These are phyloP conservation scores for Berkeleyomyces rouxiae DNA, from an alignment of 2,329 filamentous ascomycete species.

Conservation along the genomic window DNA sequence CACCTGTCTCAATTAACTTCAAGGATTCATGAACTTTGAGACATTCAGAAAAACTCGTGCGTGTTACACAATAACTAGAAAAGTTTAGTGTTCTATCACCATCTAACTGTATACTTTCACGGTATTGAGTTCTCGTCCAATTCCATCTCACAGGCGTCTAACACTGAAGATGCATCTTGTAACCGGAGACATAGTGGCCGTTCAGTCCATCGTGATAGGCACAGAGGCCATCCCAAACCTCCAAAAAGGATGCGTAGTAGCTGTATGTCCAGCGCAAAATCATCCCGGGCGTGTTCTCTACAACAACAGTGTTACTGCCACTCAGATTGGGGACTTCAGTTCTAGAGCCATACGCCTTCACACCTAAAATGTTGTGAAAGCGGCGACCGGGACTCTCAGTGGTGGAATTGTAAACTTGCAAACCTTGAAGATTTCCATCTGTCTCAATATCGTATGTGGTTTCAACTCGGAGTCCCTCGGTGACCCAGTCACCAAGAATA, in stretches of 20 bases:
- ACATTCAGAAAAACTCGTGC: no score
- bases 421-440: neutral
- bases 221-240: neutral
- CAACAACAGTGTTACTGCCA: neutral
- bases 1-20: no score
- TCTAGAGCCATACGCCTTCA: neutral
- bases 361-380: neutral
- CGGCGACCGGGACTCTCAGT: neutral
- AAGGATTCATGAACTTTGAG: no score
- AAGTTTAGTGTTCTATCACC: no score
- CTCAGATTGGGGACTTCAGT: neutral
- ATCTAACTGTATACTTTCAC: no score
- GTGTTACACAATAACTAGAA: no score
- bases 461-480: neutral
- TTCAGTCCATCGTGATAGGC: neutral
- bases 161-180: neutral
- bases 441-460: neutral
- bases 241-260: neutral
- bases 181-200: neutral
- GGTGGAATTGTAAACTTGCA: neutral
- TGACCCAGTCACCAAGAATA: neutral
- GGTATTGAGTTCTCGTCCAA: no score
- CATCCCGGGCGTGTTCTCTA: neutral
- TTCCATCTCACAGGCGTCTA: neutral
- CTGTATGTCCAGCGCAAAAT: neutral